Evolutionary conservation across 805 yeast species (phyloP).

Genomic region (Candida nonsorbophila): DNA sequence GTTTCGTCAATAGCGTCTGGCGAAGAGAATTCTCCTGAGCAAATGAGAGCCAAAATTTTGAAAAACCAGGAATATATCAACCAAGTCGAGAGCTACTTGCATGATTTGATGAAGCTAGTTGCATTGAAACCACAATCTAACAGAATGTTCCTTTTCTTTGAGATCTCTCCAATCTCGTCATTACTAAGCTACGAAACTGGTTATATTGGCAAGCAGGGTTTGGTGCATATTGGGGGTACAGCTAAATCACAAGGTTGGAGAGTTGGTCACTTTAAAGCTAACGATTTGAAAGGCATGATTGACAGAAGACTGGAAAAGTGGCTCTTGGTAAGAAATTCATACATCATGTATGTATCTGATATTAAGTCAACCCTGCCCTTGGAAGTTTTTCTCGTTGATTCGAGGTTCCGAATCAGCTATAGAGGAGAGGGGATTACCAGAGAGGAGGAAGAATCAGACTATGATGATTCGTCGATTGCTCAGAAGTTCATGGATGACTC

Average conservation of each 20-base stretch:
- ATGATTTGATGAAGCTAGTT: slow-evolving; percentile 51
- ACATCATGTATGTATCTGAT: slow-evolving; percentile 79
- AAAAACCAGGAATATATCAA: slow-evolving; percentile 35
- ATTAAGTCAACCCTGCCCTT: slow-evolving; percentile 81
- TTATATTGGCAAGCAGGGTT: slow-evolving; percentile 86
- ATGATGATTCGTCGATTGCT: slow-evolving; percentile 34
- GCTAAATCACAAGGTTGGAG: slow-evolving; percentile 94
- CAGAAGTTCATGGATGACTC: slow-evolving; percentile 20
- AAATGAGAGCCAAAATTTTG: slow-evolving; percentile 13
- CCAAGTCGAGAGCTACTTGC: slow-evolving; percentile 63
- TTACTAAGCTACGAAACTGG: slow-evolving; percentile 77
- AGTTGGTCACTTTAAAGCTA: slow-evolving; percentile 78
- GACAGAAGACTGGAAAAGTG: slow-evolving; percentile 88
- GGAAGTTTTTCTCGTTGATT: slow-evolving; percentile 89
- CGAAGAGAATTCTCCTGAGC: slow-evolving; percentile 25
- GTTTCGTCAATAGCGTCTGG: slow-evolving; percentile 16
- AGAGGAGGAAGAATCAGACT: slow-evolving; percentile 39
- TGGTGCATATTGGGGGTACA: slow-evolving; percentile 69
- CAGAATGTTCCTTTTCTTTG: slow-evolving; percentile 79
- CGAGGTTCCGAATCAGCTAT: slow-evolving; percentile 54
- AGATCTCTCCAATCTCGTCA: slow-evolving; percentile 83
- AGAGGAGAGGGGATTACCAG: slow-evolving; percentile 29
- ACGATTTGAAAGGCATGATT: slow-evolving; percentile 82
- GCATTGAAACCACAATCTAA: slow-evolving; percentile 78
- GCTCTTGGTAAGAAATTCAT: slow-evolving; percentile 83